Base-by-base conservation (phyloP, 768 basidiomycete species). In the Infundibulicybe gibba region DNA sequence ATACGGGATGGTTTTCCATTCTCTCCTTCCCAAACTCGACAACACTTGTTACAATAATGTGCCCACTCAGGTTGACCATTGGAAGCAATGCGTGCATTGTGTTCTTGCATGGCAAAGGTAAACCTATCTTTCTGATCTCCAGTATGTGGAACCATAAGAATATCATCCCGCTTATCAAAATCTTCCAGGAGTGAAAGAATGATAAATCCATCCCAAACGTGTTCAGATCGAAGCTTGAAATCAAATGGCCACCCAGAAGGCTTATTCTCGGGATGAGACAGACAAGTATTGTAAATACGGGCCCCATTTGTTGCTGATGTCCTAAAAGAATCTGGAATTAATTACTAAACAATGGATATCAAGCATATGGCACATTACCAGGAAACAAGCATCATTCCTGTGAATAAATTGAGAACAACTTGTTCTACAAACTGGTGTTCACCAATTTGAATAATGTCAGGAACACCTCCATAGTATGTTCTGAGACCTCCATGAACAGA, bases 1-100 rank as follows among this genome's bases (percentile, higher is more conserved):
- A 41, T 6, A 21, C 34, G 33, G 2, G 49, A 44, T 34, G 33
- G 33, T 21, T 52, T 45, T 6, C n/a, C 44, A 21, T 47, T n/a
- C n/a, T n/a, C n/a, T n/a, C n/a, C 34, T 3, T 54, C 32, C 35
- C 44, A 60, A 9, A 55, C 40, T 0, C 61, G 52, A 3, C 55
- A 20, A 50, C 66, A 67, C 20, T 52, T 49, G 2, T 61, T 42
- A 33, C 67, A 69, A 34, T 51, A 56, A 41, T 69, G 66, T 0
- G 32, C 34, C 43, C 49, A 48, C 38, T 67, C 64, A 0, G 58
- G 55, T 31, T 65, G 63, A 0, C 66, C 60, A 35, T 43, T 32
- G 12, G 43, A 33, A 3, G 41, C 46, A 6, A 69, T 57, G 9
- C 50, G 49, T 9, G 47, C 31, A 33, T 65, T 69, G 3, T 62